Conservation (phyloP, 1,284 basidiomycete genomes). For the Hypsizygus ulmarius region DNA sequence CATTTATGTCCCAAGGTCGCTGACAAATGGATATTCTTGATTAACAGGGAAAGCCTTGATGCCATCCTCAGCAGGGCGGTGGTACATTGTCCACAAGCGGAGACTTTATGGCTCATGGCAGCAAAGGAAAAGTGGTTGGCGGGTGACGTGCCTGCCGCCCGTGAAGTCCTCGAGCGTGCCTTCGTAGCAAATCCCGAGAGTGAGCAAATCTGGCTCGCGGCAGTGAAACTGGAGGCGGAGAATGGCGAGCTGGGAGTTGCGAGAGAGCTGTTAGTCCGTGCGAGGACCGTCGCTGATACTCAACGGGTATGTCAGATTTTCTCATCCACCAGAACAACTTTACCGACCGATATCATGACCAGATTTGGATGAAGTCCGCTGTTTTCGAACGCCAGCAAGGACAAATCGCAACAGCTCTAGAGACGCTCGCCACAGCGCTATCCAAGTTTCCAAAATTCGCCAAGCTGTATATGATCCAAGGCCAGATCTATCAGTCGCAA, state of each 20-base stretch:
- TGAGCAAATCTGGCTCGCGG: conserved; percentile 96
- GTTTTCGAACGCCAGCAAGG: conserved; percentile 92
- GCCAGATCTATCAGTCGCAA: conserved; percentile 77
- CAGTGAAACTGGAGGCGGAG: conserved; percentile 94
- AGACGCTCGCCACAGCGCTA: conserved; percentile 73
- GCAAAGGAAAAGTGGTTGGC: conserved; percentile 94
- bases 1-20: too few relatives aligned
- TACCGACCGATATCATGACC: conserved; percentile 11
- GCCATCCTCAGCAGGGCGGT: conserved; percentile 83
- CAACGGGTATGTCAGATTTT: conserved; percentile 62
- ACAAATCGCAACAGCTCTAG: conserved; percentile 69
- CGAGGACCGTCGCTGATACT: conserved; percentile 86
- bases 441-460: conserved; percentile 82
- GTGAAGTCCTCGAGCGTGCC: conserved; percentile 83
- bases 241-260: conserved; percentile 89
- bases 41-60: conserved; percentile 72
- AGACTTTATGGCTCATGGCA: conserved; percentile 95
- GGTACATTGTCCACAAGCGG: conserved; percentile 88
- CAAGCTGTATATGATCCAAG: conserved; percentile 96
- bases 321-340: neutral
- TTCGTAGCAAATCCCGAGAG: conserved; percentile 96
- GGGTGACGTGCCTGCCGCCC: conserved; percentile 84
- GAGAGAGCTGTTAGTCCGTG: conserved; percentile 81
- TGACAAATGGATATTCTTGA: conserved; percentile 1
- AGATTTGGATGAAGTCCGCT: conserved; percentile 99